A percentile compares a stretch with the other conserved stretches of the same genome.
These are phyloP conservation scores for Collybiopsis confluens DNA, from an alignment of 768 basidiomycete genomes.

Conservation along the genomic window DNA sequence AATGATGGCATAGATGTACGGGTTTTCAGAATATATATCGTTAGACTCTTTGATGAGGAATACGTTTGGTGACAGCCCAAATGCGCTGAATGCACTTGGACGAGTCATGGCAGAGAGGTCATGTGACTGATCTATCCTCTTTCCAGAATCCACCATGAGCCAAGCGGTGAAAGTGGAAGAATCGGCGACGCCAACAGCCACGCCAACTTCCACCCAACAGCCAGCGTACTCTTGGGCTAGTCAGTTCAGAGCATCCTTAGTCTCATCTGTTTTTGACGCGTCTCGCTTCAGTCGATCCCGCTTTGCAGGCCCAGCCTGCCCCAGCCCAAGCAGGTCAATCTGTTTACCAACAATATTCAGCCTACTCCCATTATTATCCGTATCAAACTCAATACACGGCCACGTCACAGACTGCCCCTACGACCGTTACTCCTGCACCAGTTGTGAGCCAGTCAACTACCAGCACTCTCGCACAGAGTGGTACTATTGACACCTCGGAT, in stretches of 20 bases:
- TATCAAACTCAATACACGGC: constrained; percentile 4
- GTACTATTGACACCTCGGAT: constrained; percentile 29
- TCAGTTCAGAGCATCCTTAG: constrained; percentile 13
- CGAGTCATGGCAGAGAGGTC: too few relatives aligned
- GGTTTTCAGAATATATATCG: constrained; percentile 47
- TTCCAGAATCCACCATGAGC: background rate
- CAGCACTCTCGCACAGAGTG: constrained; percentile 13
- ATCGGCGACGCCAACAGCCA: constrained; percentile 27
- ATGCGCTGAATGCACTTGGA: constrained; percentile 29
- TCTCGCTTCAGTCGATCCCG: constrained; percentile 65
- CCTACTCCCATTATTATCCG: constrained; percentile 40
- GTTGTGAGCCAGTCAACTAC: constrained; percentile 20
- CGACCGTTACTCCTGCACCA: constrained; percentile 24
- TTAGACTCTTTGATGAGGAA: constrained; percentile 49
- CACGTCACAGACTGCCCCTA: constrained; percentile 26
- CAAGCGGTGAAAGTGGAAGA: constrained; percentile 38
- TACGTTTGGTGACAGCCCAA: constrained; percentile 26
- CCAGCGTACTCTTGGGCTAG: constrained; percentile 27
- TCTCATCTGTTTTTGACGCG: constrained; percentile 6
- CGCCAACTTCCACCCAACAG: constrained; percentile 15
- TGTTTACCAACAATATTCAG: constrained; percentile 24
- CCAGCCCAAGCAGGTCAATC: constrained; percentile 36
- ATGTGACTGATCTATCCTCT: background rate
- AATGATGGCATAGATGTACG: constrained; percentile 51
- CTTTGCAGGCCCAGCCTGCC: constrained; percentile 57